phyloP scores from a whole-genome alignment of 2,329 filamentous ascomycete genomes.

The Metarhizium brunneum region DNA sequence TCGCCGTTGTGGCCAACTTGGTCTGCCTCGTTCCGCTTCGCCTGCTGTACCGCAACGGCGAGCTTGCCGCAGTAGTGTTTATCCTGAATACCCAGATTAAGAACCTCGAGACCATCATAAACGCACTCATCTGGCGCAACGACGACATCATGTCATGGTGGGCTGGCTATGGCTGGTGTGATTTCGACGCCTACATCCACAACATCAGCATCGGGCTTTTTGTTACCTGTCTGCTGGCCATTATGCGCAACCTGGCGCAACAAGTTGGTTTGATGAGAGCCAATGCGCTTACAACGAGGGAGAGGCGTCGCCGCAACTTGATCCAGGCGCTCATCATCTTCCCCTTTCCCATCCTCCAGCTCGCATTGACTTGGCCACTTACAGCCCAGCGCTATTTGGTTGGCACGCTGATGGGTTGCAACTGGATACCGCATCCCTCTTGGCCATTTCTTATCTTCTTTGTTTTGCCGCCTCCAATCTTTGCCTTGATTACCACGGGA shows the following conservation, averaged over 20 bases:
- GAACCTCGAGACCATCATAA: conserved; percentile 40
- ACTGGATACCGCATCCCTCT: conserved; percentile 30
- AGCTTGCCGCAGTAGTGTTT: conserved; percentile 43
- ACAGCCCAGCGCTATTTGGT: conserved; percentile 39
- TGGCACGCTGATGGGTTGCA: conserved; percentile 41
- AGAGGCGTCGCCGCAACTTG: conserved; percentile 32
- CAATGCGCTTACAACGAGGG: conserved; percentile 26
- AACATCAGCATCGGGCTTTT: conserved; percentile 37
- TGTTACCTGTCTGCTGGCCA: conserved; percentile 41
- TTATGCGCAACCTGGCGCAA: conserved; percentile 43
- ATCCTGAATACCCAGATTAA: conserved; percentile 34
- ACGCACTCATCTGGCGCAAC: conserved; percentile 43
- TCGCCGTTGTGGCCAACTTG: conserved; percentile 35
- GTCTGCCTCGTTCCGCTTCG: conserved; percentile 41
- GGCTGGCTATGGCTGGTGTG: conserved; percentile 43
- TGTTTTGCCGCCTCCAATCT: conserved; percentile 33
- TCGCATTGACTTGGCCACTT: conserved; percentile 37
- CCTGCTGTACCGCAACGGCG: conserved; percentile 41
- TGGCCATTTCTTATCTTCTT: conserved; percentile 42
- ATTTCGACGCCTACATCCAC: conserved; percentile 38
- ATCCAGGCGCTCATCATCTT: conserved; percentile 47
- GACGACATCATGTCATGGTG: conserved; percentile 42
- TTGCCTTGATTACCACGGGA: conserved; percentile 32
- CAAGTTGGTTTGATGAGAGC: conserved; percentile 38
- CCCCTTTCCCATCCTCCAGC: conserved; percentile 39